These are phyloP conservation scores for Lentinula detonsa DNA, from an alignment of 768 basidiomycete species.

Conservation along the genomic window DNA sequence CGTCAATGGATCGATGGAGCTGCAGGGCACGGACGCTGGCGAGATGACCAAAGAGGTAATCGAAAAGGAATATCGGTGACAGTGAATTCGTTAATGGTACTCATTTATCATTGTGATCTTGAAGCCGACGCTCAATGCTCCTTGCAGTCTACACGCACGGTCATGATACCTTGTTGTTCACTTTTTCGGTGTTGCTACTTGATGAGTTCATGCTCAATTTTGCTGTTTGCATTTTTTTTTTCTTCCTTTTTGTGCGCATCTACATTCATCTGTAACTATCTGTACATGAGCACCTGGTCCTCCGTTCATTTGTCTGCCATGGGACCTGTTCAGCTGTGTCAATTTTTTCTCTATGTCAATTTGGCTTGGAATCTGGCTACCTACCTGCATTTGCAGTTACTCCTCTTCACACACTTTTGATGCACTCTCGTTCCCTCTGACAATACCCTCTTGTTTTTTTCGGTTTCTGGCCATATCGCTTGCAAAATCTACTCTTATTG, in stretches of 20 bases:
- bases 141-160: neutral
- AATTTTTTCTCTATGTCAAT: too few relatives aligned
- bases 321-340: too few relatives aligned
- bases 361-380: too few relatives aligned
- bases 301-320: too few relatives aligned
- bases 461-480: too few relatives aligned
- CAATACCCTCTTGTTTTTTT: too few relatives aligned
- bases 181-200: neutral
- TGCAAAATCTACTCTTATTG: too few relatives aligned
- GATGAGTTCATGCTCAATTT: neutral
- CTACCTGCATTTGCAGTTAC: too few relatives aligned
- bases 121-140: neutral
- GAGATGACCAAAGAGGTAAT: slow-evolving; percentile 32
- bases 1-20: slow-evolving; percentile 35
- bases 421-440: too few relatives aligned
- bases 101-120: neutral
- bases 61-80: slow-evolving; percentile 42
- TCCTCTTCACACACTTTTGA: too few relatives aligned
- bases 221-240: neutral
- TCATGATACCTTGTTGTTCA: neutral
- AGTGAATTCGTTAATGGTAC: neutral
- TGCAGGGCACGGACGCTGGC: slow-evolving; percentile 31
- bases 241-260: neutral
- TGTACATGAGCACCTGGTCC: neutral
- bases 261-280: neutral